These are phyloP conservation scores for Fusarium brevicatenulatum DNA, from an alignment of 2,329 filamentous ascomycete species.

Conservation along the genomic window DNA sequence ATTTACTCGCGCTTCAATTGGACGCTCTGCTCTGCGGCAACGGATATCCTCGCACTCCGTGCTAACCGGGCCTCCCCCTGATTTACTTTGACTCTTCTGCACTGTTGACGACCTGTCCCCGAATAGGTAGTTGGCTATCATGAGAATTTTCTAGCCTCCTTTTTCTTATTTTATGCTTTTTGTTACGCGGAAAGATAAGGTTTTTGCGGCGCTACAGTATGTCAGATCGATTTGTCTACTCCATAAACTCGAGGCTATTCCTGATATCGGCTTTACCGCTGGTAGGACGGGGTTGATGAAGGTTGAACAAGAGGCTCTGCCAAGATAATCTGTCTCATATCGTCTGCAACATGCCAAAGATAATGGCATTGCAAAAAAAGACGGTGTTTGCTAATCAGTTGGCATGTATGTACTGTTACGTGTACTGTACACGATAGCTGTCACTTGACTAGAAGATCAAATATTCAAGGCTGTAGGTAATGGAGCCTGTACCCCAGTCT, in stretches of 20 bases:
- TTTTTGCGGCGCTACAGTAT: slow-evolving; percentile 1
- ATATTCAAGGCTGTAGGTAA: background rate
- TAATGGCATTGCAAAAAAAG: background rate
- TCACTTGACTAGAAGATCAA: slow-evolving; percentile 1
- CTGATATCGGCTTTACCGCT: background rate
- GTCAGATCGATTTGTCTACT: slow-evolving; percentile 1
- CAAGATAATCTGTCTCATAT: background rate
- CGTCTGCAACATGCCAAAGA: background rate
- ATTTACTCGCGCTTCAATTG: slow-evolving; percentile 37
- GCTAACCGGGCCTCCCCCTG: slow-evolving; percentile 28
- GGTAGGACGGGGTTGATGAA: background rate
- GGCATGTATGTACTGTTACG: background rate
- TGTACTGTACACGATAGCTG: background rate
- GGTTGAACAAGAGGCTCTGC: slow-evolving; percentile 10
- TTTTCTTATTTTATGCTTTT: background rate
- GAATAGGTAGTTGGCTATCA: slow-evolving; percentile 27
- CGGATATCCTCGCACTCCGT: slow-evolving; percentile 35
- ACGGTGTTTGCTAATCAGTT: background rate
- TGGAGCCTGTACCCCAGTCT: slow-evolving; percentile 1
- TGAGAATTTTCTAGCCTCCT: slow-evolving; percentile 9
- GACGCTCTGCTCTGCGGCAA: background rate
- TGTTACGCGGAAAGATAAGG: slow-evolving; percentile 12
- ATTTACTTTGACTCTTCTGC: background rate
- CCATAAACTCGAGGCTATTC: background rate
- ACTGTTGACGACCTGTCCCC: slow-evolving; percentile 1